Conservation (phyloP, 2,329 filamentous ascomycete genomes). For the Rutstroemia sydowiana region DNA sequence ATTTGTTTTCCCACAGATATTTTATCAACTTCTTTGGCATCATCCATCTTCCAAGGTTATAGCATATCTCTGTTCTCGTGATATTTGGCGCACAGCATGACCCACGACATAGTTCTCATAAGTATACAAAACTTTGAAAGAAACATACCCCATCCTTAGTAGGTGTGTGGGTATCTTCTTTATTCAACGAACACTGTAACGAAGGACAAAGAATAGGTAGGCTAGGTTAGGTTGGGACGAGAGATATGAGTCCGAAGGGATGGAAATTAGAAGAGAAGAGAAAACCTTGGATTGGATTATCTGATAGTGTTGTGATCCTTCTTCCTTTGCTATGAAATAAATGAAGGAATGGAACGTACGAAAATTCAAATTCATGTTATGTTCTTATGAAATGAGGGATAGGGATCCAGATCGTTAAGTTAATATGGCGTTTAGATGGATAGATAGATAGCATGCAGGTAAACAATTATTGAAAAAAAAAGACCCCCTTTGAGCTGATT, state of each 20-base stretch:
- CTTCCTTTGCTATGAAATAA: background rate
- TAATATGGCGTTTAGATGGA: constrained; percentile 11
- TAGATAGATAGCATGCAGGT: constrained; percentile 10
- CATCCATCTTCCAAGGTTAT: constrained; percentile 6
- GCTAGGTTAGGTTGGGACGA: background rate
- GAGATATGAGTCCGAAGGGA: background rate
- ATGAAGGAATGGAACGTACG: background rate
- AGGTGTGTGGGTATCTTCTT: background rate
- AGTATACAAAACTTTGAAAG: no score
- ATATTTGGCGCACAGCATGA: background rate
- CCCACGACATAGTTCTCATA: background rate
- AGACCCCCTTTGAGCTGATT: background rate
- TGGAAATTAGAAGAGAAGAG: background rate
- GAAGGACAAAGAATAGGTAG: no score
- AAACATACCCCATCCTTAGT: no score
- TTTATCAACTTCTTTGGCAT: constrained; percentile 8
- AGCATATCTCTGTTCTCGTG: constrained; percentile 6
- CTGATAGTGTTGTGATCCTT: background rate
- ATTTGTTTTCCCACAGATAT: constrained; percentile 3
- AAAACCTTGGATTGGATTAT: background rate
- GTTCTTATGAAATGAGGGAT: background rate
- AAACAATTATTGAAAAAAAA: background rate
- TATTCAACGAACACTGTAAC: background rate
- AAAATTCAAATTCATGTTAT: background rate
- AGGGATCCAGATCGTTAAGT: constrained; percentile 5